Evolutionary conservation across 306 rosid species (phyloP), one percentile per base, ranked within the genome.

Genomic region (Sicyos baderoa): DNA sequence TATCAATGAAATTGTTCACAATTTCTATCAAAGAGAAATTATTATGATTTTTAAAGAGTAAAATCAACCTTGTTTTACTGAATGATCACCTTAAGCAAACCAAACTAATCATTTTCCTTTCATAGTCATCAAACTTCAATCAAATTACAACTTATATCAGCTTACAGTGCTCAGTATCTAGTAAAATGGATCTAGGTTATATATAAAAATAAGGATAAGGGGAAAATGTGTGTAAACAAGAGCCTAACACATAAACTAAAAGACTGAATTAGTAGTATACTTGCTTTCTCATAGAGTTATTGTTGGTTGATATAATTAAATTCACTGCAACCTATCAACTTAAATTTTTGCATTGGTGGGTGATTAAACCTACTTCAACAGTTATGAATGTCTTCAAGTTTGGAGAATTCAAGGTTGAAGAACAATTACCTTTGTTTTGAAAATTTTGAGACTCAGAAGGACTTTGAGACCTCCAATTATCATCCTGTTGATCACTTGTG

Each of bases 391-490:
- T 48, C 37, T 9, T 67, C 9, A 3, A 48, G 22, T 23, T 65
- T 18, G 21, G 53, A 25, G 0, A 37, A 37, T 3, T 37, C 44
- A 5, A 37, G 44, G 47, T 23, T 40, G 8, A 21, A 60, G 37
- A 57, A 71, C 48, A 63, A 59, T 56, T 77, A 91, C 96, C 95
- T 87, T 75, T 84, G 65, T 66, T 69, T 61, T 54, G 67, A 81
- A 79, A 72, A 76, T 77, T 72, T 59, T 76, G 77, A 59, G 79
- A 77, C 48, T 72, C 70, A 74, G 84, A 73, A 79, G 73, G 71
- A 75, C 78, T 76, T 79, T 65, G 77, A 62, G 84, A 83, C 7
- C 72, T 81, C 75, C 74, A 89, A 71, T 77, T 76, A 65, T 77
- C 86, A 63, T 82, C 66, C 80, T n/a, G 74, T 69, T 37, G 32